These are phyloP conservation scores for Phialophora tarda DNA, from an alignment of 2,329 filamentous ascomycete species.

Conservation along the genomic window DNA sequence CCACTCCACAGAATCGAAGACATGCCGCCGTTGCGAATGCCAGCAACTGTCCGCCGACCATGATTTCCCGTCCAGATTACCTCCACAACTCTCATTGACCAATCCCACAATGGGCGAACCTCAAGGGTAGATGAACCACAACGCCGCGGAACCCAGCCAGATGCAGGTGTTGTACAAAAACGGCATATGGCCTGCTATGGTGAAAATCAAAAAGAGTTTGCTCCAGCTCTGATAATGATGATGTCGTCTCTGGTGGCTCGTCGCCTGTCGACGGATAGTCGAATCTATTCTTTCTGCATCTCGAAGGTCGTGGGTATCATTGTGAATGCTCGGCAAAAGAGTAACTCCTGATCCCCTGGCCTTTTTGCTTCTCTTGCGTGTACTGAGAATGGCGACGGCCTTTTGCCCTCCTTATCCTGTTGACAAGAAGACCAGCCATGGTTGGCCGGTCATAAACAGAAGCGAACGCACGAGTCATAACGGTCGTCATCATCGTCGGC, in stretches of 20 bases:
- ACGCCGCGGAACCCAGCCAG: constrained; percentile 12
- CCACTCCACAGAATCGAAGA: background rate
- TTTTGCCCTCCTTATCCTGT: constrained; percentile 13
- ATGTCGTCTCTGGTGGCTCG: background rate
- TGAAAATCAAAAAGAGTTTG: background rate
- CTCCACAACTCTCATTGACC: background rate
- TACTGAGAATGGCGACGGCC: constrained; percentile 14
- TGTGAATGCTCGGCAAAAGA: constrained; percentile 15
- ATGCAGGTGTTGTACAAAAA: constrained; percentile 19
- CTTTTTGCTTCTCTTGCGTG: constrained; percentile 10
- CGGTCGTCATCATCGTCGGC: constrained; percentile 33
- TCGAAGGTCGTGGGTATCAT: constrained; percentile 30
- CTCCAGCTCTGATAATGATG: constrained; percentile 2
- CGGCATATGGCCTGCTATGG: constrained; percentile 9
- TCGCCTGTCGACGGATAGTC: background rate
- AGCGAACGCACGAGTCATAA: constrained; percentile 21
- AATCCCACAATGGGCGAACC: background rate
- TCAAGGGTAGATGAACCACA: background rate
- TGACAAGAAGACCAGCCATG: constrained; percentile 12
- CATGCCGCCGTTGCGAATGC: background rate
- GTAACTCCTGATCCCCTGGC: constrained; percentile 10
- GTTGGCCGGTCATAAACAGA: constrained; percentile 13
- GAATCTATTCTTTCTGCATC: constrained; percentile 13
- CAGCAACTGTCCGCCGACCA: background rate
- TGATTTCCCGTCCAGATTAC: background rate